Base-by-base conservation (phyloP, 306 rosid species). In the Malus orientalis region DNA sequence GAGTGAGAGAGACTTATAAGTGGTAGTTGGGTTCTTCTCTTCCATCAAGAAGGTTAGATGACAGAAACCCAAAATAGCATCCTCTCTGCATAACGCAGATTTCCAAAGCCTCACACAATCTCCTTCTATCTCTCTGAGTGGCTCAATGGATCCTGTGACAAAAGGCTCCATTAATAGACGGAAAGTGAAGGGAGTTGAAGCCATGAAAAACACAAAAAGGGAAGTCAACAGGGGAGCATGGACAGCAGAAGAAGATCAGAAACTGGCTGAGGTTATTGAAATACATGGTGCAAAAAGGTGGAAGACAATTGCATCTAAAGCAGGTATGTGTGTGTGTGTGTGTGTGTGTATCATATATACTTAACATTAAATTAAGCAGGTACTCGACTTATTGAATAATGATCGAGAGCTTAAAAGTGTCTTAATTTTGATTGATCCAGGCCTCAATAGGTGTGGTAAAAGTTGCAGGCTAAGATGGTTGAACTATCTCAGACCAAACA, bases 381-480 rank as follows among this genome's bases (percentile, higher is more conserved):
- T 57, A 4, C 15, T 38, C 38, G 18, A 30, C 49, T 20, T 29
- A 12, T 38, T 36, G 61, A 22, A 57, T 47, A 1, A n/a, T 47
- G 76, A 70, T 71, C 54, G 73, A 69, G 54, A 58, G 60, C 67
- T 67, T 40, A 33, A 67, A 53, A 67, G 47, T 36, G 22, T 72
- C 42, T 64, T 51, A 30, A 15, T 76, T 78, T 47, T 61, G 44
- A 49, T 55, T 75, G 67, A 0, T 76, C 64, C 75, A 86, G 93
- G 89, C 27, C 86, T 89, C 15, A 81, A 83, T 77, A 67, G 93
- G 33, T 79, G 93, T 74, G 89, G 93, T 13, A 89, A 89, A 84
- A 89, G 90, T 83, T 86, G 90, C 79, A 83, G 93, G 76, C 75
- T 89, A 40, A 86, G 93, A 78, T 89, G 93, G 93, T 62, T 89